Percentiles rank a stretch among this genome's conserved stretches.
Evolutionary conservation across 805 yeast species (phyloP).

Genomic region (Barnettozyma vustinii): DNA sequence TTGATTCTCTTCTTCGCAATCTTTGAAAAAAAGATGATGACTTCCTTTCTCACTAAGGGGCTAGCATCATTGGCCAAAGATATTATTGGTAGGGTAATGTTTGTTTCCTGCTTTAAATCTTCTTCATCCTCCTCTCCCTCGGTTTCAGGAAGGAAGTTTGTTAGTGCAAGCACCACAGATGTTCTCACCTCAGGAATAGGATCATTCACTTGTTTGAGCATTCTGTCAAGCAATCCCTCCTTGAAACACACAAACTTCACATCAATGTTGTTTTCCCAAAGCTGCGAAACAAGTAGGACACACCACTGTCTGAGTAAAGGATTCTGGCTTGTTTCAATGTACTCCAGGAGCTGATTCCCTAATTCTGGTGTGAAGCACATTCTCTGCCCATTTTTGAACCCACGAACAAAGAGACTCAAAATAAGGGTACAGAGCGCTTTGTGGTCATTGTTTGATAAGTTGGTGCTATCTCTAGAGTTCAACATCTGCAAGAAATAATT

Average conservation of each 20-base stretch:
- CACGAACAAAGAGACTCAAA: constrained; percentile 76
- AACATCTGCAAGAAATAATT: constrained; percentile 80
- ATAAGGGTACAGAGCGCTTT: constrained; percentile 95
- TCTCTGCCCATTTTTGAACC: constrained; percentile 73
- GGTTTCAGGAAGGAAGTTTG: constrained; percentile 53
- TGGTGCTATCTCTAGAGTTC: constrained; percentile 35
- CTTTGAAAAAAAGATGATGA: constrained; percentile 69
- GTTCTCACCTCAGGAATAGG: constrained; percentile 96
- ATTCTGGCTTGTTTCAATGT: constrained; percentile 67
- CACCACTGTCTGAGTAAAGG: constrained; percentile 94
- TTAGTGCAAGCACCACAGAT: constrained; percentile 68
- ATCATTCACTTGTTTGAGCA: constrained; percentile 62
- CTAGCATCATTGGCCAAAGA: constrained; percentile 81
- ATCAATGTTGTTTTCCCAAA: constrained; percentile 68
- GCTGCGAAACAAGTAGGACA: constrained; percentile 66
- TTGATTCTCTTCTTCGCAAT: constrained; percentile 64
- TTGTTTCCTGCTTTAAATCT: constrained; percentile 57
- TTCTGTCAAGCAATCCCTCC: constrained; percentile 52
- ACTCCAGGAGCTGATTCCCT: constrained; percentile 57
- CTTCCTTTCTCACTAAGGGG: constrained; percentile 80
- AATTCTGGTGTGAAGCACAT: constrained; percentile 73
- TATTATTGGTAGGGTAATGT: constrained; percentile 62
- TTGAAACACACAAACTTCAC: constrained; percentile 68
- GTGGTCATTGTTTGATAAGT: constrained; percentile 49
- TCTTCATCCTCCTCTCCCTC: constrained; percentile 32